Base-by-base conservation (phyloP, 2,329 filamentous ascomycete genomes). In the Penicillium sp. region DNA sequence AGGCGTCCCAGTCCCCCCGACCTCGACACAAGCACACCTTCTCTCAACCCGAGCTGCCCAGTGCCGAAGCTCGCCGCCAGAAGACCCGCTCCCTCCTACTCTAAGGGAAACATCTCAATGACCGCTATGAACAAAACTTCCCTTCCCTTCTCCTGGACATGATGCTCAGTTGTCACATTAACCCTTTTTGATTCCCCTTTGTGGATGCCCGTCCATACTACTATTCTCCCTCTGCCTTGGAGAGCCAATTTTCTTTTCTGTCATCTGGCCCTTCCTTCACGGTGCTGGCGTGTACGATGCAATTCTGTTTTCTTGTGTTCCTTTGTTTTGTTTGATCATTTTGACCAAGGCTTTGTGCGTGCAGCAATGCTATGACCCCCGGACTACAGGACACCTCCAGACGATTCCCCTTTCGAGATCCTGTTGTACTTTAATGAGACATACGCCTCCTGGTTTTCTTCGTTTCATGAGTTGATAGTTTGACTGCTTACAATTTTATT, bases 81-180 rank as follows among this genome's bases (percentile, higher is more conserved):
- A 78, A 78, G 65, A 73, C 75, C 7, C 74, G 75, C 55, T 78
- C 77, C 33, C 64, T 78, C 60, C 74, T 78, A 56, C 77, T 78
- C 58, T 78, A 65, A 70, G 60, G 11, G 11, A 52, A 27, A 10
- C 5, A 40, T 22, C 22, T 40, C 52, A 55, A 58, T 59, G 60
- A 40, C 44, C 44, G 50, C 24, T 44, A 40, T 55, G 58, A 56
- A 63, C 56, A 57, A 60, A 61, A 54, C 44, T 37, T 36, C 47
- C 16, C 37, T 65, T 66, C 54, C 41, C 54, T 68, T 67, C 65
- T 65, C 62, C 59, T 70, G 64, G 66, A 58, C 51, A 66, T 66
- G 59, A 66, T 68, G 59, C 55, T 53, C 62, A 67, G 59, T 67
- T 65, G 62, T 65, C 65, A 63, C 61, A 63, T 63, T 67, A 64